Percentiles rank a stretch among this genome's conserved stretches.
Conservation (phyloP, 148 eudicot genomes). For the Fagopyrum homotropicum region DNA sequence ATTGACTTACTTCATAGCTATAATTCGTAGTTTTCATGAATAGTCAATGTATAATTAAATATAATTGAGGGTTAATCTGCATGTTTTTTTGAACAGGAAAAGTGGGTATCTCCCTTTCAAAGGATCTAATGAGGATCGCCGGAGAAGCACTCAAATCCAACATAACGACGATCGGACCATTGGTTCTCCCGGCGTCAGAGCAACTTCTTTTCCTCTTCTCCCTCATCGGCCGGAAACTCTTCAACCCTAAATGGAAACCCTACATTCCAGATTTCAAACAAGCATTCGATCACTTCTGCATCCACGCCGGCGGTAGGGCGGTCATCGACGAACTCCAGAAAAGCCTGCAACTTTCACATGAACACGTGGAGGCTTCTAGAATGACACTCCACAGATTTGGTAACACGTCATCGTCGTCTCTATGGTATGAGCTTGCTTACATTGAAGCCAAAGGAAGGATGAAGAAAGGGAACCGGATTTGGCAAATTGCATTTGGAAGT, state of each 20-base stretch:
- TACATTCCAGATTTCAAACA: constrained; percentile 34
- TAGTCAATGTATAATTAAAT: neutral
- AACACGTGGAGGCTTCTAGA: constrained; percentile 33
- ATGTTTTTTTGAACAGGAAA: constrained; percentile 12
- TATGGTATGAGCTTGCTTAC: constrained; percentile 33
- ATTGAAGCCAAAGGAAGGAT: constrained; percentile 30
- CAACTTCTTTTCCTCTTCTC: constrained; percentile 22
- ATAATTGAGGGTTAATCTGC: neutral
- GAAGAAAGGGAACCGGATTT: constrained; percentile 28
- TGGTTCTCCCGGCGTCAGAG: constrained; percentile 33
- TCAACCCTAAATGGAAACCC: constrained; percentile 23
- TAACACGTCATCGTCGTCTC: constrained; percentile 29
- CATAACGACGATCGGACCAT: constrained; percentile 23
- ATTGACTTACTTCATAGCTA: neutral
- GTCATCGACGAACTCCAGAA: constrained; percentile 34
- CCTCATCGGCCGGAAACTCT: constrained; percentile 22
- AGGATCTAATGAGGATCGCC: constrained; percentile 31
- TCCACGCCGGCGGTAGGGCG: constrained; percentile 33
- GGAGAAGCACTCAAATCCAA: constrained; percentile 28
- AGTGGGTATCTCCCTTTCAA: constrained; percentile 25
- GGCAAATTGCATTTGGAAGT: constrained; percentile 34
- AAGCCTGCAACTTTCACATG: constrained; percentile 22
- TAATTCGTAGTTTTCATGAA: too few species aligned
- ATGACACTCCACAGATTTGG: constrained; percentile 35
- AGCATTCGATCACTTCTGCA: constrained; percentile 33